Conservation (phyloP, 768 basidiomycete species). For the Crucibulum laeve region DNA sequence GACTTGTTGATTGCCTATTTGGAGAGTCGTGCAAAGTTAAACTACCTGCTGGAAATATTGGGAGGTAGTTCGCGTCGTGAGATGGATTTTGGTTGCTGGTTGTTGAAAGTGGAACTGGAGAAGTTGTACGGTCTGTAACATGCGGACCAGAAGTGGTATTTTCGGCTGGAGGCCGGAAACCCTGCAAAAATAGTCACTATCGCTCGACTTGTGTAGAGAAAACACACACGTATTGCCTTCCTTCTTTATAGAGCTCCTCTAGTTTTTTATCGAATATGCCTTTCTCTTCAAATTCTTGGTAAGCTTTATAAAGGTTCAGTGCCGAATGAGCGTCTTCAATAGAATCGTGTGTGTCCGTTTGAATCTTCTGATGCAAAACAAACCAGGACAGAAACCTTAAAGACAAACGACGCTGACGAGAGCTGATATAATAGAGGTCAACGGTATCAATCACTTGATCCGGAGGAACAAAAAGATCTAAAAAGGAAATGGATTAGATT, state of each 20-base stretch:
- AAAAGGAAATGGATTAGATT: neutral
- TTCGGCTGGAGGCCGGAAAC: constrained; percentile 51
- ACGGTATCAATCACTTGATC: constrained; percentile 97
- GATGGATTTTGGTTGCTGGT: neutral
- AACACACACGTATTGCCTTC: constrained; percentile 61
- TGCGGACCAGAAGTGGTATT: constrained; percentile 6
- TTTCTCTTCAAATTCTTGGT: constrained; percentile 68
- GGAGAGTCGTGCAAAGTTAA: no score
- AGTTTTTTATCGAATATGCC: constrained; percentile 83
- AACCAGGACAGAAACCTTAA: constrained; percentile 94
- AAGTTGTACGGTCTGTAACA: neutral
- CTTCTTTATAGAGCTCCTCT: constrained; percentile 79
- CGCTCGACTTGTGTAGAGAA: neutral
- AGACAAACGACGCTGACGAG: constrained; percentile 83
- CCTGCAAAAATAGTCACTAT: constrained; percentile 23
- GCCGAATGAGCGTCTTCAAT: constrained; percentile 94
- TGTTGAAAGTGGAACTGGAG: constrained; percentile 2
- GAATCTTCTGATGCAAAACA: constrained; percentile 87
- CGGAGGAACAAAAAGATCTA: constrained; percentile 94
- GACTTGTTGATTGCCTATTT: neutral
- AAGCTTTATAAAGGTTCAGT: constrained; percentile 78
- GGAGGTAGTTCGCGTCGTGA: no score
- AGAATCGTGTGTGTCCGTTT: constrained; percentile 94
- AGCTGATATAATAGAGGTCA: constrained; percentile 85
- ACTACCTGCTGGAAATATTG: no score